A percentile compares a stretch with the other conserved stretches of the same genome.
Evolutionary conservation across 768 basidiomycete genomes (phyloP).

Genomic region (Pulveroboletus ravenelii): DNA sequence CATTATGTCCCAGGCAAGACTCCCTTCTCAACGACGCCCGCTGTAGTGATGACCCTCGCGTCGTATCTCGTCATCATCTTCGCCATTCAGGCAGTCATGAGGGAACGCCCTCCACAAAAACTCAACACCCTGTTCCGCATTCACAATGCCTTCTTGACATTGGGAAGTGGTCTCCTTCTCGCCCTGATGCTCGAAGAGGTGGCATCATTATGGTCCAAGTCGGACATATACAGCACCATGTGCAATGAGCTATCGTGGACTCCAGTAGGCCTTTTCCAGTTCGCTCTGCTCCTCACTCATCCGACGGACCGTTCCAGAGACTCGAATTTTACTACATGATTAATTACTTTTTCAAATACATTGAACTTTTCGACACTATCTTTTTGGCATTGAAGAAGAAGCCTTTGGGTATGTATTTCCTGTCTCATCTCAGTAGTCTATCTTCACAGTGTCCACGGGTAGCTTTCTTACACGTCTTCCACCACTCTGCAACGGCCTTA

Average conservation of each 20-base stretch:
- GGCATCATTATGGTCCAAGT: constrained; percentile 66
- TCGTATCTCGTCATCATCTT: constrained; percentile 90
- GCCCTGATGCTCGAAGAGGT: constrained; percentile 92
- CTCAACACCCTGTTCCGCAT: constrained; percentile 81
- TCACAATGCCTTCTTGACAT: constrained; percentile 86
- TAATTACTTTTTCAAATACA: constrained; percentile 98
- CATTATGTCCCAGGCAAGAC: constrained; percentile 54
- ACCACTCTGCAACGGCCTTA: constrained; percentile 96
- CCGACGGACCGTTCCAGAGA: constrained; percentile 42
- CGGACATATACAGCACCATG: constrained; percentile 71
- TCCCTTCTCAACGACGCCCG: constrained; percentile 56
- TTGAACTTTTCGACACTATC: constrained; percentile 94
- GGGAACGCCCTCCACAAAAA: constrained; percentile 62
- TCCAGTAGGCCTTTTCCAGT: constrained; percentile 49
- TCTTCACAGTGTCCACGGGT: constrained; percentile 6
- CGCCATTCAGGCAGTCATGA: constrained; percentile 80
- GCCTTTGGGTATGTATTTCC: constrained; percentile 66
- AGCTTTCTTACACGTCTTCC: constrained; percentile 99
- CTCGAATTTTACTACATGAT: constrained; percentile 97
- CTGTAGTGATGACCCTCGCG: constrained; percentile 64
- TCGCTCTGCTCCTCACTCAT: background rate
- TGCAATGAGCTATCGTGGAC: constrained; percentile 83
- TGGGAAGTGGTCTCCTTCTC: constrained; percentile 80
- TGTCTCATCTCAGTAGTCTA: background rate
- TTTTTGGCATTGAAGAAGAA: constrained; percentile 99